phyloP scores from a whole-genome alignment of 768 basidiomycete species.

The Tylopilus intermedius region DNA sequence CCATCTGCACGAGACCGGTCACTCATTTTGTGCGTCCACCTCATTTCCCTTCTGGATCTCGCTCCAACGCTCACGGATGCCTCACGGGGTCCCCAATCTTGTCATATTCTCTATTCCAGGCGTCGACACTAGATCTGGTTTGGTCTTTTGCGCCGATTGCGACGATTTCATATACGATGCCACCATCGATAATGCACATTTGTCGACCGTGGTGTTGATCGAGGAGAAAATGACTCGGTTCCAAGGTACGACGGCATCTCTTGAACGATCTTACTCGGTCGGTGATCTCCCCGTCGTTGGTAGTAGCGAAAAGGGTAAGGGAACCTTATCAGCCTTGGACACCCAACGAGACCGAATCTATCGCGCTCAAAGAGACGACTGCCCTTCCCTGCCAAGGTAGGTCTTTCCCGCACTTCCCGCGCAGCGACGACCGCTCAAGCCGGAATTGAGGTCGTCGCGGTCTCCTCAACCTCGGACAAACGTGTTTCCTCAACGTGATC shows the following conservation, averaged over 20 bases:
- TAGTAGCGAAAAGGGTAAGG: constrained; percentile 38
- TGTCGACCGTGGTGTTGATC: constrained; percentile 41
- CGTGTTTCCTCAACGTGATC: constrained; percentile 90
- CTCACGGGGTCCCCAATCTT: background rate
- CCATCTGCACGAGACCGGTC: constrained; percentile 55
- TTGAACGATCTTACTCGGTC: background rate
- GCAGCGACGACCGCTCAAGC: background rate
- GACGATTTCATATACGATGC: constrained; percentile 69
- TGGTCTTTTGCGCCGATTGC: constrained; percentile 68
- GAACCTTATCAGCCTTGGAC: constrained; percentile 50
- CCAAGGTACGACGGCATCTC: constrained; percentile 29
- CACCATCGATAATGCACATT: constrained; percentile 43
- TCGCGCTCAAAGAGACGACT: constrained; percentile 45
- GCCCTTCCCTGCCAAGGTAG: constrained; percentile 72
- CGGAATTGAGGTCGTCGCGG: constrained; percentile 64
- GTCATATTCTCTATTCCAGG: constrained; percentile 39
- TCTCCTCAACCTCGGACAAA: constrained; percentile 83
- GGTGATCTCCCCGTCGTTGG: background rate
- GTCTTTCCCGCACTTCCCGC: background rate
- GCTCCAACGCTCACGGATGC: background rate
- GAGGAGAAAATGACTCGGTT: constrained; percentile 63
- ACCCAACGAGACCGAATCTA: constrained; percentile 37
- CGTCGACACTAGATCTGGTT: constrained; percentile 69
- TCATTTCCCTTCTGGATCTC: background rate
- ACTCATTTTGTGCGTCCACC: constrained; percentile 58